phyloP scores from a whole-genome alignment of 2,329 filamentous ascomycete species.

The Trichophyton schoenleinii region DNA sequence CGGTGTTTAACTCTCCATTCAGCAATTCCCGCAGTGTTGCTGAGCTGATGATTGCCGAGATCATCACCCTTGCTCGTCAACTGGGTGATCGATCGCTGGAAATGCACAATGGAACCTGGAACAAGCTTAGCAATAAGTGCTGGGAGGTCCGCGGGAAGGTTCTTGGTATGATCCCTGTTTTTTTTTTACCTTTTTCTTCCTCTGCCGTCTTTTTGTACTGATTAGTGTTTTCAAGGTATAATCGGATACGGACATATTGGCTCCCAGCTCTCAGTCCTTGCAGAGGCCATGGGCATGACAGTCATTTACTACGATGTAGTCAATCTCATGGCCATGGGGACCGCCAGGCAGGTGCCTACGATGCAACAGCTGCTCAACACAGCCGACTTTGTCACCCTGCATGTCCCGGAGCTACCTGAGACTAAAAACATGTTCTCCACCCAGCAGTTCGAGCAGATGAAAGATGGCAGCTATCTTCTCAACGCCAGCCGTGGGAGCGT shows the following conservation, averaged over 20 bases:
- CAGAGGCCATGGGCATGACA: slow-evolving; percentile 94
- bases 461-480: slow-evolving; percentile 82
- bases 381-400: slow-evolving; percentile 85
- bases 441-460: slow-evolving; percentile 74
- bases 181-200: neutral
- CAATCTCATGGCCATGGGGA: slow-evolving; percentile 88
- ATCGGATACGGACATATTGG: slow-evolving; percentile 97
- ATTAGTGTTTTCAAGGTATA: slow-evolving; percentile 47
- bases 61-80: slow-evolving; percentile 83
- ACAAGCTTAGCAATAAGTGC: slow-evolving; percentile 92
- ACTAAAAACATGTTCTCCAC: slow-evolving; percentile 86
- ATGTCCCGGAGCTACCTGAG: slow-evolving; percentile 87
- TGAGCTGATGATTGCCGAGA: slow-evolving; percentile 87
- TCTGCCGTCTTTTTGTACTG: neutral
- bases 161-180: slow-evolving; percentile 45
- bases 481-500: slow-evolving; percentile 91
- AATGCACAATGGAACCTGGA: slow-evolving; percentile 90
- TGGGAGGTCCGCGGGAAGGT: slow-evolving; percentile 99
- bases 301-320: slow-evolving; percentile 96
- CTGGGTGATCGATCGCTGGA: slow-evolving; percentile 86
- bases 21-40: slow-evolving; percentile 95
- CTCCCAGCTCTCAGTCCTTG: slow-evolving; percentile 85
- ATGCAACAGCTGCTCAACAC: slow-evolving; percentile 63
- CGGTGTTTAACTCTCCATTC: slow-evolving; percentile 98
- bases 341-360: slow-evolving; percentile 66